phyloP scores from a whole-genome alignment of 2,329 filamentous ascomycete genomes.

The Proliferodiscus dingleyae region DNA sequence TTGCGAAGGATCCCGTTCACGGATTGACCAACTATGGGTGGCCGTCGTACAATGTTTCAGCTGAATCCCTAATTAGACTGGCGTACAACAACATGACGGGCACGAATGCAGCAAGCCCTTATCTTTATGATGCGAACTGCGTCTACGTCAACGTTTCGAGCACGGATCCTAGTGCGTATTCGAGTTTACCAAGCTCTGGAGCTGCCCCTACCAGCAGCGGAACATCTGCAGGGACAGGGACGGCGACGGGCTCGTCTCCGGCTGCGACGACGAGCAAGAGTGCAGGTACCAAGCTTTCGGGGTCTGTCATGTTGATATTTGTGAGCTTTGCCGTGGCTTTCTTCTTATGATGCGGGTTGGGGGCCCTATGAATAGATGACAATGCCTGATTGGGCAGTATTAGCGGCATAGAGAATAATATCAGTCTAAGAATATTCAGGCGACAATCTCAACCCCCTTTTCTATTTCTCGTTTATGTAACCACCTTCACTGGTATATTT shows the following conservation, averaged over 20 bases:
- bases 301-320: not conserved
- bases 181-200: not conserved
- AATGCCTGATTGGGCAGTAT: too few relatives aligned
- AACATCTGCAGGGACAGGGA: not conserved
- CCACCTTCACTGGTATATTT: too few relatives aligned
- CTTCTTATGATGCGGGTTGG: not conserved
- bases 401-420: too few relatives aligned
- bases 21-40: constrained; percentile 32
- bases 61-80: constrained; percentile 26
- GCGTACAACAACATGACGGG: constrained; percentile 28
- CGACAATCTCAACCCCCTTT: too few relatives aligned
- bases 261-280: not conserved
- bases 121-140: constrained; percentile 26
- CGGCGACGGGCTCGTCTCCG: not conserved
- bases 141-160: constrained; percentile 16
- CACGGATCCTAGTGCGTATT: not conserved
- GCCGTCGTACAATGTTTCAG: constrained; percentile 23
- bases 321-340: not conserved
- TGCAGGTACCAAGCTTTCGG: constrained; percentile 2
- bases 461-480: too few relatives aligned
- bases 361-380: not conserved
- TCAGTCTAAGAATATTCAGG: not conserved
- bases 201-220: not conserved
- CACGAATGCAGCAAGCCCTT: constrained; percentile 25
- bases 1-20: constrained; percentile 35